phyloP scores from a whole-genome alignment of 441 rosid genomes.

The Jatropha multifida region DNA sequence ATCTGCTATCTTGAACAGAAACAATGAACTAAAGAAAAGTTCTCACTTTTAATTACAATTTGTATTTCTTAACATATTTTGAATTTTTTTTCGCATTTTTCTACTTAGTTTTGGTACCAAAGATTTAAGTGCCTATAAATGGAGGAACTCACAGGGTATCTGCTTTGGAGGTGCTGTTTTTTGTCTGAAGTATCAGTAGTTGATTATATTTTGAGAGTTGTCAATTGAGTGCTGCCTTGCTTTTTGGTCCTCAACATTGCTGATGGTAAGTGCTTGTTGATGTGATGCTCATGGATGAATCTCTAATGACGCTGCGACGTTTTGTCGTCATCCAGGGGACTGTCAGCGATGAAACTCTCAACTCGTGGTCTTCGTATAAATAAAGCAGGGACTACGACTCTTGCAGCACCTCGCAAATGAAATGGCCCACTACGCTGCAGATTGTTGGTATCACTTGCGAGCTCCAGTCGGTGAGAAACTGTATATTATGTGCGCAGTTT shows the following conservation, averaged over 20 bases:
- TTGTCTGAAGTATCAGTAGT: too few species aligned
- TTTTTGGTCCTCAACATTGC: too few species aligned
- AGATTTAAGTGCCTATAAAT: not conserved
- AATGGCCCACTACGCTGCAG: slow-evolving; percentile 89
- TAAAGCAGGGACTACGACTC: slow-evolving; percentile 48
- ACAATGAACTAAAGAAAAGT: not conserved
- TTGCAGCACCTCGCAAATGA: slow-evolving; percentile 76
- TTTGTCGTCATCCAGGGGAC: slow-evolving; percentile 44
- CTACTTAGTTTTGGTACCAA: not conserved
- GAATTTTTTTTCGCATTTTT: not conserved
- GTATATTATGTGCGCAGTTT: too few species aligned
- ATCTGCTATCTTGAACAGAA: not conserved
- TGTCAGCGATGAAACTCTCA: slow-evolving; percentile 73
- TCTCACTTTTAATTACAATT: not conserved
- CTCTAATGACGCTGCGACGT: slow-evolving; percentile 8
- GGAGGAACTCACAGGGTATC: not conserved
- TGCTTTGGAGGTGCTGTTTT: too few species aligned
- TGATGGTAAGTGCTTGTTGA: too few species aligned
- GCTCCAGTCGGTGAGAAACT: slow-evolving; percentile 56
- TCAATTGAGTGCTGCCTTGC: too few species aligned
- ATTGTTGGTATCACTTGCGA: slow-evolving; percentile 56
- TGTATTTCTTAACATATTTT: not conserved
- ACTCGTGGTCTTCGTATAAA: slow-evolving; percentile 54
- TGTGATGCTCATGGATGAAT: too few species aligned
- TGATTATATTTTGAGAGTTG: too few species aligned